These are phyloP conservation scores for Fusarium citri DNA, from an alignment of 2,329 filamentous ascomycete species.

Conservation along the genomic window DNA sequence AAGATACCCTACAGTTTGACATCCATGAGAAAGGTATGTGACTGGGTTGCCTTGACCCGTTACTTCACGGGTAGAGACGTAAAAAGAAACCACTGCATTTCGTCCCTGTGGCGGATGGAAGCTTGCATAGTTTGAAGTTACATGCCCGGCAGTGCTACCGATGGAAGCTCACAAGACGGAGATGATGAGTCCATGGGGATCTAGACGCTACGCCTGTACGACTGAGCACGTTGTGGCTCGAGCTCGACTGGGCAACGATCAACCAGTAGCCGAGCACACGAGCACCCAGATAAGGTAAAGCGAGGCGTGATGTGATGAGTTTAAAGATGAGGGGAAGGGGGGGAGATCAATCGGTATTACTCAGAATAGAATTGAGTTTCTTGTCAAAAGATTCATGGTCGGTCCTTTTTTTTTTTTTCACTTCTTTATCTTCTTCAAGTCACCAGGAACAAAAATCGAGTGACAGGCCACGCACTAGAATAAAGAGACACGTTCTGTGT, in stretches of 20 bases:
- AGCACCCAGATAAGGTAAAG: conserved; percentile 14
- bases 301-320: conserved; percentile 3
- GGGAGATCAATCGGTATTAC: conserved; percentile 1
- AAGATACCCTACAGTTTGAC: conserved; percentile 18
- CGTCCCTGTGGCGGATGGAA: conserved; percentile 11
- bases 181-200: conserved; percentile 25
- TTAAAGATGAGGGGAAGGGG: background rate
- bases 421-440: background rate
- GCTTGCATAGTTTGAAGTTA: conserved; percentile 29
- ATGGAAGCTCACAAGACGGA: conserved; percentile 26
- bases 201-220: conserved; percentile 38
- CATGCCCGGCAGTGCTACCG: conserved; percentile 29
- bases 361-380: background rate
- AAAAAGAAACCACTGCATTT: background rate
- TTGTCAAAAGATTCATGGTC: background rate
- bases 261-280: conserved; percentile 19
- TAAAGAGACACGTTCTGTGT: background rate
- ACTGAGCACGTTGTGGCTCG: conserved; percentile 32
- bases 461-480: background rate
- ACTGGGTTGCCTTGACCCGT: background rate
- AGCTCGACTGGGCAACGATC: conserved; percentile 34
- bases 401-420: background rate
- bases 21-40: background rate
- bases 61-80: background rate
- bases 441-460: background rate